A percentile compares a stretch with the other conserved stretches of the same genome.
phyloP scores from a whole-genome alignment of 345 rosid species.

The Boechera divaricarpa region DNA sequence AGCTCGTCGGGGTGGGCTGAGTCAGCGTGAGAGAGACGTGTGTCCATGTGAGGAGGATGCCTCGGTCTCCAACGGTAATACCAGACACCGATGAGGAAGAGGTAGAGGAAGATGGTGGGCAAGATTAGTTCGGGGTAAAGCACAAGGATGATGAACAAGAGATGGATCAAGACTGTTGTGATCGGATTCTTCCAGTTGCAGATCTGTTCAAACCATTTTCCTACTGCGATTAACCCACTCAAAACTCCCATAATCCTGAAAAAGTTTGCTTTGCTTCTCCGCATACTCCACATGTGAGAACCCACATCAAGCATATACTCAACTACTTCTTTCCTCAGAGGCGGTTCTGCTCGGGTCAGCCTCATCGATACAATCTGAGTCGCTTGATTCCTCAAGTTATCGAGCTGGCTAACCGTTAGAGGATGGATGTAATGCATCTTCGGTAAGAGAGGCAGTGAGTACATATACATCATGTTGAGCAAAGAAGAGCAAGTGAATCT shows the following conservation, averaged over 20 bases:
- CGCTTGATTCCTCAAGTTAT: constrained; percentile 88
- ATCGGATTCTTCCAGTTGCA: constrained; percentile 93
- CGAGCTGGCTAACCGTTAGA: constrained; percentile 84
- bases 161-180: constrained; percentile 85
- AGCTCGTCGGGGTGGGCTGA: constrained; percentile 84
- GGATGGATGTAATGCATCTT: constrained; percentile 95
- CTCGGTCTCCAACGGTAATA: constrained; percentile 93
- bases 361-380: constrained; percentile 84
- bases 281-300: constrained; percentile 98
- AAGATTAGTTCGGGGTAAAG: constrained; percentile 88
- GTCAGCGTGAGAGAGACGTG: constrained; percentile 91
- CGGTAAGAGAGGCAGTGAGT: constrained; percentile 77
- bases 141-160: constrained; percentile 82
- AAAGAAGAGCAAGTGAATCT: constrained; percentile 86
- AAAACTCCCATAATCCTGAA: constrained; percentile 87
- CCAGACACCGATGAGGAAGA: constrained; percentile 93
- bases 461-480: constrained; percentile 95
- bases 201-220: constrained; percentile 93
- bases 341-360: constrained; percentile 87
- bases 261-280: constrained; percentile 96
- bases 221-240: constrained; percentile 78
- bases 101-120: constrained; percentile 88
- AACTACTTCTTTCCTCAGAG: constrained; percentile 85
- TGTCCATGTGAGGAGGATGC: constrained; percentile 97
- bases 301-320: constrained; percentile 96